Base-by-base conservation (phyloP, 2,329 filamentous ascomycete genomes). In the Alternaria hordeiaustralica region DNA sequence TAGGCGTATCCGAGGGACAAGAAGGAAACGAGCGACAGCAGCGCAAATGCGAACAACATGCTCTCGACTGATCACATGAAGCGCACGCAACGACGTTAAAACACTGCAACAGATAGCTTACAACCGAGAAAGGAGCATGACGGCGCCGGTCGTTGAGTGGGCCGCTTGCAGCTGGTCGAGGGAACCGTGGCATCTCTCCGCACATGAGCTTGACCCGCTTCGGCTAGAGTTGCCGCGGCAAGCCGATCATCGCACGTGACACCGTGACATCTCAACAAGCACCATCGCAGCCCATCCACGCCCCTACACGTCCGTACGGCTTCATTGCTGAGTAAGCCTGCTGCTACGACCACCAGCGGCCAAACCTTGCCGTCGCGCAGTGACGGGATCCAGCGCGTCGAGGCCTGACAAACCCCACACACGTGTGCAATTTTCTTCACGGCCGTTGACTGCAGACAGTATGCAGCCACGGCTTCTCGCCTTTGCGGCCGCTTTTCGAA, bases 1-100 rank as follows among this genome's bases (percentile, higher is more conserved):
- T 90, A 90, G 60, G 86, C 86, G 53, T 74, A 50, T 25, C 74
- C 74, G 45, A 78, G 55, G 64, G 66, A 78, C 65, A 74, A 33
- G 20, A 75, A 43, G 12, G 68, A 61, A 56, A 67, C 25, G 46
- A 79, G 69, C 62, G 70, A 68, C 46, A 76, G 56, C 33, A 78
- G 56, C 56, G 68, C 59, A 58, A 53, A 58, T 47, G 61, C 60
- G 41, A 75, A 64, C 55, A 74, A 64, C 68, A 71, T 69, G 15
- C 13, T 67, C 55, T 18, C 58, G 53, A 44, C 36, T 26, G 18
- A 49, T 74, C 60, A 70, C 67, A 72, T 70, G 33, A 20, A 55
- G n/a, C n/a, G n/a, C n/a, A n/a, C n/a, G n/a, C n/a, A n/a, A n/a
- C n/a, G n/a, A n/a, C n/a, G n/a, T 28, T 28, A 9, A 30, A 62